Conservation (phyloP, 192 early-diverging fungal species). For the Rhizoclosmatium globosum region DNA sequence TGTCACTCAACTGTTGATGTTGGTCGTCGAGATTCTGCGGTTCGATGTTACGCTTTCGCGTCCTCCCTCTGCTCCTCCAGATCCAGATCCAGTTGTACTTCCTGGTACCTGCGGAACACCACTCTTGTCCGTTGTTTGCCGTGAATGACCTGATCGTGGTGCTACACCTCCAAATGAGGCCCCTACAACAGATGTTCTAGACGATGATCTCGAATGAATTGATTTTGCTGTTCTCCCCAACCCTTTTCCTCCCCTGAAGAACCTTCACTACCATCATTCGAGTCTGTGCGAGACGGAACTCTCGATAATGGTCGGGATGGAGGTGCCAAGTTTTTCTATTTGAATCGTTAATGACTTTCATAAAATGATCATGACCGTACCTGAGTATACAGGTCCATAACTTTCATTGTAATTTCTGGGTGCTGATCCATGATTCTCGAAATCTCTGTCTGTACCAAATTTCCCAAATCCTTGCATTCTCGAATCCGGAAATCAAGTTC, state of each 20-base stretch:
- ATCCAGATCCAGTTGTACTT: neutral
- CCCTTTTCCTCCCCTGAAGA: constrained; percentile 15
- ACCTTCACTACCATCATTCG: constrained; percentile 43
- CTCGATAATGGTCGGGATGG: constrained; percentile 57
- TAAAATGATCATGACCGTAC: constrained; percentile 15
- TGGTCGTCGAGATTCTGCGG: constrained; percentile 44
- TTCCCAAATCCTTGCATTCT: constrained; percentile 56
- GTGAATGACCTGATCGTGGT: constrained; percentile 8
- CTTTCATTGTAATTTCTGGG: constrained; percentile 46
- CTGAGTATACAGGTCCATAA: constrained; percentile 50
- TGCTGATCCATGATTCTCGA: constrained; percentile 45
- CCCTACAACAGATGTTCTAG: constrained; percentile 16
- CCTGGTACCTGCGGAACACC: neutral
- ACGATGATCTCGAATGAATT: constrained; percentile 15
- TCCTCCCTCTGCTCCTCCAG: neutral
- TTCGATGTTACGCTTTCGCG: neutral
- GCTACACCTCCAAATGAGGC: constrained; percentile 22
- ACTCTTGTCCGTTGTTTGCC: constrained; percentile 9
- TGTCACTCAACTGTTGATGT: constrained; percentile 37
- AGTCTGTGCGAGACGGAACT: constrained; percentile 51
- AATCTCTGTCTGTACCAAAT: constrained; percentile 50
- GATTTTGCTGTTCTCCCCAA: neutral
- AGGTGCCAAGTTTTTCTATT: constrained; percentile 46
- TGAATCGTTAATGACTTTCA: neutral
- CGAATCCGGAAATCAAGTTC: constrained; percentile 58